These are phyloP conservation scores for Metarhizium brunneum DNA, from an alignment of 2,329 filamentous ascomycete genomes.

Conservation along the genomic window DNA sequence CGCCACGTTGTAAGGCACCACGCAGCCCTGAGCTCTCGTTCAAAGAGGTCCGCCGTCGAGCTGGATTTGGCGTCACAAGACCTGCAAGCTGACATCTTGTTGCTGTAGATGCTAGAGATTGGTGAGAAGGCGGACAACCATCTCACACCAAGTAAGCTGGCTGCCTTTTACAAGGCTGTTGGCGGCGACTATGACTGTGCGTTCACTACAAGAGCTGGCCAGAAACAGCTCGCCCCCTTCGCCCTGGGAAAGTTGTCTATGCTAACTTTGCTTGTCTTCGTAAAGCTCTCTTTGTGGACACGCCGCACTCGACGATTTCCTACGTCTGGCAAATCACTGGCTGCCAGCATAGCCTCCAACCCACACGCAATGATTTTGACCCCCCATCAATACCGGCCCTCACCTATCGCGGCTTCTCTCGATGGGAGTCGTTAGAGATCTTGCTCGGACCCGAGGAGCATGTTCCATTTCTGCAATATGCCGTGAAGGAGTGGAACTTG, in stretches of 20 bases:
- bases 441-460: slow-evolving; percentile 83
- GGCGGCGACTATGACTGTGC: slow-evolving; percentile 66
- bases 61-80: background rate
- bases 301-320: slow-evolving; percentile 65
- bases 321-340: slow-evolving; percentile 90
- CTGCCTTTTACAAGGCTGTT: slow-evolving; percentile 66
- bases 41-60: background rate
- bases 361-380: slow-evolving; percentile 61
- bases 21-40: background rate
- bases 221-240: background rate
- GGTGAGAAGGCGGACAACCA: slow-evolving; percentile 44
- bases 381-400: slow-evolving; percentile 74
- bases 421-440: slow-evolving; percentile 90
- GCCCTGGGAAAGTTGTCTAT: background rate
- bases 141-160: slow-evolving; percentile 59
- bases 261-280: background rate
- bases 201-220: slow-evolving; percentile 7
- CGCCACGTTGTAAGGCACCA: slow-evolving; percentile 54
- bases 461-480: slow-evolving; percentile 71
- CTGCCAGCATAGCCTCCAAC: slow-evolving; percentile 80
- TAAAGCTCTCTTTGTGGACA: slow-evolving; percentile 65
- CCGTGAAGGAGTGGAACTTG: slow-evolving; percentile 68
- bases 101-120: slow-evolving; percentile 42
- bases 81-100: slow-evolving; percentile 9
- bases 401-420: slow-evolving; percentile 74